Conservation (phyloP, 2,329 filamentous ascomycete genomes). For the Talaromyces piceae region DNA sequence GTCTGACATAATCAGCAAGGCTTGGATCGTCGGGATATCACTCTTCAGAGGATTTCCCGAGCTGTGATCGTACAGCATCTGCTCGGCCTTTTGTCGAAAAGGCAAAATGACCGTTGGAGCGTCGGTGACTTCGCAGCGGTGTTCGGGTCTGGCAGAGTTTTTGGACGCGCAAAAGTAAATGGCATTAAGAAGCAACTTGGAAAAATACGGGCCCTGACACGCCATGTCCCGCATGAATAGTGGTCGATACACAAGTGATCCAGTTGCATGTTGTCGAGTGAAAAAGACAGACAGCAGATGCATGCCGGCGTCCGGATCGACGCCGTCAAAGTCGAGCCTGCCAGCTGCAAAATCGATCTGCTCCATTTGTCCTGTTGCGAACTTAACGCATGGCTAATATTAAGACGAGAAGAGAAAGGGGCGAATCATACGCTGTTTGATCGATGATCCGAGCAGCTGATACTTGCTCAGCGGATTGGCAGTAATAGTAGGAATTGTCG, state of each 20-base stretch:
- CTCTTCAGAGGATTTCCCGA: slow-evolving; percentile 5
- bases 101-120: slow-evolving; percentile 2
- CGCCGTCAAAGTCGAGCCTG: slow-evolving; percentile 49
- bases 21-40: slow-evolving; percentile 9
- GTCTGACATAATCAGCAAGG: slow-evolving; percentile 9
- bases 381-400: no score
- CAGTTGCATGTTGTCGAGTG: slow-evolving; percentile 47
- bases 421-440: slow-evolving; percentile 16
- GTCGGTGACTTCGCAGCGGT: not conserved
- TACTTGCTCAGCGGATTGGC: not conserved
- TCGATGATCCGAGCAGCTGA: slow-evolving; percentile 18
- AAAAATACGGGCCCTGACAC: slow-evolving; percentile 17
- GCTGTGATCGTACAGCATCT: not conserved
- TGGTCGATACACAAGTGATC: slow-evolving; percentile 45
- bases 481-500: not conserved
- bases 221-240: slow-evolving; percentile 48
- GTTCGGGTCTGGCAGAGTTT: slow-evolving; percentile 4
- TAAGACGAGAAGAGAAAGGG: not conserved
- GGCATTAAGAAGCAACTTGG: slow-evolving; percentile 6
- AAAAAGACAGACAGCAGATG: slow-evolving; percentile 47
- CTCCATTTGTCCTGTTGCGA: slow-evolving; percentile 45
- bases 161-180: slow-evolving; percentile 6
- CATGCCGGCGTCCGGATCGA: slow-evolving; percentile 46
- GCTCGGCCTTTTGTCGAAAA: slow-evolving; percentile 3
- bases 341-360: slow-evolving; percentile 39